Conservation (phyloP, 179 eudicot species). For the Actinidia chinensis region DNA sequence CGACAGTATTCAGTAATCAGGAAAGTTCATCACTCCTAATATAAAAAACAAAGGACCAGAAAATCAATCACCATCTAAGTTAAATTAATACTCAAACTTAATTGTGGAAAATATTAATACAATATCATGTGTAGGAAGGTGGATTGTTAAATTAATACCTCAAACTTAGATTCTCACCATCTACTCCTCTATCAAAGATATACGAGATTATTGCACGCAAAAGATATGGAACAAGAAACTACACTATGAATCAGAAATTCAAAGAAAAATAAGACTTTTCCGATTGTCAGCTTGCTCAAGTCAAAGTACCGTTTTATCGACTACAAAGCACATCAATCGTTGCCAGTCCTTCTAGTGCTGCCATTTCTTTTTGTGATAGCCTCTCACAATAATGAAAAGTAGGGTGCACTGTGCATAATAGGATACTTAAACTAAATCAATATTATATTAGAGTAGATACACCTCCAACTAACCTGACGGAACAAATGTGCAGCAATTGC, state of each 20-base stretch:
- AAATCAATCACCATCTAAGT: conserved; percentile 4
- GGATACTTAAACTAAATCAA: too few relatives aligned
- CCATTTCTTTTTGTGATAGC: too few relatives aligned
- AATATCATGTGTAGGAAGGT: conserved; percentile 93
- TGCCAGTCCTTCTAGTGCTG: not conserved
- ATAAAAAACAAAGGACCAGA: conserved; percentile 11
- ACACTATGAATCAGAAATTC: conserved; percentile 95
- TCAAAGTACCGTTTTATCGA: not conserved
- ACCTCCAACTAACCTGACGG: too few relatives aligned
- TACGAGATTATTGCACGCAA: too few relatives aligned
- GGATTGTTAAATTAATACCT: conserved; percentile 66
- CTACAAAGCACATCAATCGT: not conserved
- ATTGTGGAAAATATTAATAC: conserved; percentile 58
- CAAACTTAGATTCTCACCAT: conserved; percentile 84
- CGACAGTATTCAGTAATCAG: conserved; percentile 77
- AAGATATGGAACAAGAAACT: conserved; percentile 55
- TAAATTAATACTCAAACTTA: conserved; percentile 65
- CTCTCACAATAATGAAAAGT: too few relatives aligned
- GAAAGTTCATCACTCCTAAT: not conserved
- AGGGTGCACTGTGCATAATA: too few relatives aligned
- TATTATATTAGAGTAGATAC: too few relatives aligned
- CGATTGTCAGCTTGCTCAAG: not conserved
- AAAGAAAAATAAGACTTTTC: conserved; percentile 37
- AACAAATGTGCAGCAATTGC: too few relatives aligned
- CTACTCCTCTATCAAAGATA: too few relatives aligned